Evolutionary conservation across 352 stramenopile species (phyloP).

Genomic region (Albugo candida): DNA sequence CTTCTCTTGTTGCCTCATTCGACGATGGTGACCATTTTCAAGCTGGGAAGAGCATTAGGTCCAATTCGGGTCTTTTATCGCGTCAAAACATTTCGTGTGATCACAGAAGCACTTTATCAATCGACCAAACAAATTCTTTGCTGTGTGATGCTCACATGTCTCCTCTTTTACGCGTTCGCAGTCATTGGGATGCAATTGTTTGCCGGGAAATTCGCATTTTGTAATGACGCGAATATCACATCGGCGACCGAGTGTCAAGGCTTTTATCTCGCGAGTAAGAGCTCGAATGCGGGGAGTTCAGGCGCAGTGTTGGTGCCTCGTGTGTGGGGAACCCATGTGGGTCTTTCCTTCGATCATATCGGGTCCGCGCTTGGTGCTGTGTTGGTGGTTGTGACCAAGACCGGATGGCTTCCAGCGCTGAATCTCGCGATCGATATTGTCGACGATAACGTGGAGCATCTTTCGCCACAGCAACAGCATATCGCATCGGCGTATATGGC

Average conservation of each 20-base stretch:
- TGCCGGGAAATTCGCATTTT: constrained; percentile 54
- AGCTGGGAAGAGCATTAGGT: constrained; percentile 52
- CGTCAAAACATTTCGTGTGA: constrained; percentile 69
- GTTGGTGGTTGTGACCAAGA: constrained; percentile 68
- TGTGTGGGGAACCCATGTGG: constrained; percentile 58
- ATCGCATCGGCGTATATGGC: constrained; percentile 57
- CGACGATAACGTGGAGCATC: constrained; percentile 14
- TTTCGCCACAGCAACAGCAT: constrained; percentile 21
- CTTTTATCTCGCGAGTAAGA: constrained; percentile 16
- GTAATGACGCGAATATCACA: constrained; percentile 42
- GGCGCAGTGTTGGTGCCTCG: constrained; percentile 29
- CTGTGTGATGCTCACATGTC: constrained; percentile 53
- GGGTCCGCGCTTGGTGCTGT: constrained; percentile 49
- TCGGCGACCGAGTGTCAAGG: constrained; percentile 29
- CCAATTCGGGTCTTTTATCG: constrained; percentile 73
- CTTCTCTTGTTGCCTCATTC: constrained; percentile 54
- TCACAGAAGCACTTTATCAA: constrained; percentile 59
- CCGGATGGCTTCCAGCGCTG: constrained; percentile 66
- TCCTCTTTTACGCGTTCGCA: constrained; percentile 71
- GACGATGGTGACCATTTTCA: constrained; percentile 52
- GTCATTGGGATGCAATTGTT: constrained; percentile 78
- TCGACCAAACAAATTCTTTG: constrained; percentile 63
- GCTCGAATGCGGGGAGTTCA: background rate
- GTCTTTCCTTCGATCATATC: constrained; percentile 75
- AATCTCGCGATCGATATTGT: constrained; percentile 70